Evolutionary conservation across 805 yeast species (phyloP).

Genomic region (Cyberlindnera xishuangbannaensis): DNA sequence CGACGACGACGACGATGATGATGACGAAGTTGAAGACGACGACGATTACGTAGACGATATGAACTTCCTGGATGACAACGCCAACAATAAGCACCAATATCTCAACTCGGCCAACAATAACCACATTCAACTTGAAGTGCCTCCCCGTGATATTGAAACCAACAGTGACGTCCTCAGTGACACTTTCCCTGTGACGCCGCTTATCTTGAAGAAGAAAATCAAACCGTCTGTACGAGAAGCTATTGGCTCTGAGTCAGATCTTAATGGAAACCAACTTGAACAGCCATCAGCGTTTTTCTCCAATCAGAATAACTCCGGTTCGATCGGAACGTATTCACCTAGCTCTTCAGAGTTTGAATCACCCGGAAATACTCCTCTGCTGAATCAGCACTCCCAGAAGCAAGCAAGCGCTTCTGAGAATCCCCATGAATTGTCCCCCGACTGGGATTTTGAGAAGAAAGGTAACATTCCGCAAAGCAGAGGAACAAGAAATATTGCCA

Average conservation of each 20-base stretch:
- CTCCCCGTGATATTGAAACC: slow-evolving; percentile 13
- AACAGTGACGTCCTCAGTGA: slow-evolving; percentile 20
- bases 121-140: no score
- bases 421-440: slow-evolving; percentile 1
- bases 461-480: slow-evolving; percentile 34
- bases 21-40: slow-evolving; percentile 10
- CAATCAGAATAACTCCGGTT: slow-evolving; percentile 29
- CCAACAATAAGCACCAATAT: no score
- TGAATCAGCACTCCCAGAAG: slow-evolving; percentile 11
- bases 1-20: slow-evolving; percentile 2
- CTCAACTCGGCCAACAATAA: no score
- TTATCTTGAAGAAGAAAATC: slow-evolving; percentile 15
- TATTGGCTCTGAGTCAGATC: slow-evolving; percentile 18
- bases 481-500: slow-evolving; percentile 36
- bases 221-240: slow-evolving; percentile 1
- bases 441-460: slow-evolving; percentile 13
- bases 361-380: slow-evolving; percentile 26
- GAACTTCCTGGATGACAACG: slow-evolving; percentile 7
- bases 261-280: slow-evolving; percentile 20
- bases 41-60: slow-evolving; percentile 19
- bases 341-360: slow-evolving; percentile 40
- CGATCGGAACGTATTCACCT: slow-evolving; percentile 43
- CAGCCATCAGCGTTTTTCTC: slow-evolving; percentile 27
- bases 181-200: slow-evolving; percentile 21
- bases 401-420: slow-evolving; percentile 8